These are phyloP conservation scores for Spencermartinsiella europaea DNA, from an alignment of 805 yeast species.

Conservation along the genomic window DNA sequence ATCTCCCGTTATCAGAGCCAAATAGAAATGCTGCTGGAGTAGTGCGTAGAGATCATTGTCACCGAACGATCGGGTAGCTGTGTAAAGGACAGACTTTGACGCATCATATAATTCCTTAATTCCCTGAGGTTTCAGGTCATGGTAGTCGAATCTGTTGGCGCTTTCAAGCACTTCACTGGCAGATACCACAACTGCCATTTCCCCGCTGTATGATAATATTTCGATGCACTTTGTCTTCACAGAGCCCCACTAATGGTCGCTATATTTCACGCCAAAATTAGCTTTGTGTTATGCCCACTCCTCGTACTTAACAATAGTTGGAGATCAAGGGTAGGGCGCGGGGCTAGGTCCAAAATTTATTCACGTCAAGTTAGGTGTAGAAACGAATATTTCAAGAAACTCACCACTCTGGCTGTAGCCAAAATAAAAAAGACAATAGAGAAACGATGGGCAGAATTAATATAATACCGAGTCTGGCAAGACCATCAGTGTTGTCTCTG, in stretches of 20 bases:
- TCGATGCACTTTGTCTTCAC: no score
- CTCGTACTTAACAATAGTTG: no score
- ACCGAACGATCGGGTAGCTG: slow-evolving; percentile 31
- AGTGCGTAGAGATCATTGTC: slow-evolving; percentile 48
- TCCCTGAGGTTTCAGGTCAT: slow-evolving; percentile 44
- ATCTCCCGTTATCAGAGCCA: slow-evolving; percentile 54
- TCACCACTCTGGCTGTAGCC: no score
- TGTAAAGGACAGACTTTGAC: slow-evolving; percentile 35
- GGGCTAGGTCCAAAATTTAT: not conserved
- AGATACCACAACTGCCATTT: not conserved
- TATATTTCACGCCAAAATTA: no score
- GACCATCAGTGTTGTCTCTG: no score
- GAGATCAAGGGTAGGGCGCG: not conserved
- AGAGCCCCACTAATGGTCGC: no score
- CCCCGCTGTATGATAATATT: no score
- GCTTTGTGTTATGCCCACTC: no score
- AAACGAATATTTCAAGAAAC: no score
- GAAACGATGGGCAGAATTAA: not conserved
- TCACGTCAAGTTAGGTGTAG: no score
- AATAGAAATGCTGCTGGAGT: slow-evolving; percentile 66
- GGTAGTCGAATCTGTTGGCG: slow-evolving; percentile 33
- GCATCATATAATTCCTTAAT: slow-evolving; percentile 39
- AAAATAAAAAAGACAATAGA: no score
- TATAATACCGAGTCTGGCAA: not conserved
- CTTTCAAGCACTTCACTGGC: not conserved